These are phyloP conservation scores for Fraxinus quadrangulata DNA, from an alignment of 257 asterid genomes.

Conservation along the genomic window DNA sequence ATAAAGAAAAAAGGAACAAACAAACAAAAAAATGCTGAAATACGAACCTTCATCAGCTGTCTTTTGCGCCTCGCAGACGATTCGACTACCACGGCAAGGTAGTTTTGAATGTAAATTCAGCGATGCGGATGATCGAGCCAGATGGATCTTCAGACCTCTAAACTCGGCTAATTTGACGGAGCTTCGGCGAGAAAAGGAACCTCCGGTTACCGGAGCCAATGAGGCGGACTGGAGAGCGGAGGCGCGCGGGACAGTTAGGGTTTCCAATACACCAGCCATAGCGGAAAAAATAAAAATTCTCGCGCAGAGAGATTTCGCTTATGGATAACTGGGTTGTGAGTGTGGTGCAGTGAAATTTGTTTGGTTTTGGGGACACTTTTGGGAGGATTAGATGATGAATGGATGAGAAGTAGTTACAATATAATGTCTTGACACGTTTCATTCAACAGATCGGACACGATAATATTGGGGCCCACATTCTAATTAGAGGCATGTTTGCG, in stretches of 20 bases:
- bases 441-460: background rate
- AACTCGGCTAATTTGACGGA: constrained; percentile 60
- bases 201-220: constrained; percentile 45
- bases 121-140: constrained; percentile 47
- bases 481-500: background rate
- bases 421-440: constrained; percentile 1
- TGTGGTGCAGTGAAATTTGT: constrained; percentile 35
- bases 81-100: constrained; percentile 45
- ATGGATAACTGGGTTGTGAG: constrained; percentile 28
- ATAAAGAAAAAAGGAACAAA: background rate
- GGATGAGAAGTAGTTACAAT: constrained; percentile 1
- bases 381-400: constrained; percentile 4
- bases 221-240: constrained; percentile 53
- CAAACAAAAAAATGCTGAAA: background rate
- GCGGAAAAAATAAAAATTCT: constrained; percentile 22
- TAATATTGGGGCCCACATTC: background rate
- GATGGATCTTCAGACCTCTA: constrained; percentile 66
- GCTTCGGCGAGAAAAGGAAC: constrained; percentile 36
- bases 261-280: constrained; percentile 77
- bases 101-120: constrained; percentile 39
- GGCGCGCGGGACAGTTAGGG: constrained; percentile 68
- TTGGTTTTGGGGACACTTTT: constrained; percentile 20
- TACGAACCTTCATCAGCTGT: constrained; percentile 63
- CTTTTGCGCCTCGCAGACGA: constrained; percentile 83
- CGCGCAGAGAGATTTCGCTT: constrained; percentile 21